phyloP scores from a whole-genome alignment of 1,139 yeast species.

The Schwanniomyces etchellsii region DNA sequence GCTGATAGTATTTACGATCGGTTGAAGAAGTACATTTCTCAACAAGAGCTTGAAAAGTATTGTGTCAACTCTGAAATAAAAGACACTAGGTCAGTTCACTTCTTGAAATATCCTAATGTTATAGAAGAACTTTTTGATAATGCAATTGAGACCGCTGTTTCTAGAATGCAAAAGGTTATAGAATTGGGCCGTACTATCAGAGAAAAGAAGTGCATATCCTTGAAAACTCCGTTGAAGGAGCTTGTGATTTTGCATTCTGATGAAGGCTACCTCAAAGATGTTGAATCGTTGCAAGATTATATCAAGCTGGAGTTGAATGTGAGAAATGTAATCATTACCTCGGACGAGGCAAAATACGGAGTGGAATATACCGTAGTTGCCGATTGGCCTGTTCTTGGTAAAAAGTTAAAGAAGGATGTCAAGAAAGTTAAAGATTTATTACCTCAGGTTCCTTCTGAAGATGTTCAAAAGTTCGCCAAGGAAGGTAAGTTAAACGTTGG shows the following conservation, averaged over 20 bases:
- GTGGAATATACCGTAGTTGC: conserved; percentile 93
- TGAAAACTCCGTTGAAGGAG: conserved; percentile 91
- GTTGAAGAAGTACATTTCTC: conserved; percentile 57
- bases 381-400: conserved; percentile 98
- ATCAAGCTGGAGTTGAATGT: conserved; percentile 89
- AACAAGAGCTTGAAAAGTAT: conserved; percentile 42
- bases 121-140: conserved; percentile 78
- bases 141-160: conserved; percentile 74
- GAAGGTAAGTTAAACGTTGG: conserved; percentile 78
- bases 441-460: conserved; percentile 73
- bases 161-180: conserved; percentile 95
- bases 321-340: conserved; percentile 79
- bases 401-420: conserved; percentile 90
- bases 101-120: conserved; percentile 83
- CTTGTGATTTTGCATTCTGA: conserved; percentile 84
- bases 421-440: conserved; percentile 92
- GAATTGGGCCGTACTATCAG: conserved; percentile 95
- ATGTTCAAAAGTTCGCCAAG: conserved; percentile 70
- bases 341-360: conserved; percentile 87
- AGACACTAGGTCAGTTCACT: conserved; percentile 85
- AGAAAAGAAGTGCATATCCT: conserved; percentile 88
- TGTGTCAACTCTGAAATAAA: conserved; percentile 34
- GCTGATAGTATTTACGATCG: conserved; percentile 85
- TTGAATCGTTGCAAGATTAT: conserved; percentile 71
- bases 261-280: conserved; percentile 65